phyloP scores from a whole-genome alignment of 2,329 filamentous ascomycete genomes.

The Fusarium sp. region DNA sequence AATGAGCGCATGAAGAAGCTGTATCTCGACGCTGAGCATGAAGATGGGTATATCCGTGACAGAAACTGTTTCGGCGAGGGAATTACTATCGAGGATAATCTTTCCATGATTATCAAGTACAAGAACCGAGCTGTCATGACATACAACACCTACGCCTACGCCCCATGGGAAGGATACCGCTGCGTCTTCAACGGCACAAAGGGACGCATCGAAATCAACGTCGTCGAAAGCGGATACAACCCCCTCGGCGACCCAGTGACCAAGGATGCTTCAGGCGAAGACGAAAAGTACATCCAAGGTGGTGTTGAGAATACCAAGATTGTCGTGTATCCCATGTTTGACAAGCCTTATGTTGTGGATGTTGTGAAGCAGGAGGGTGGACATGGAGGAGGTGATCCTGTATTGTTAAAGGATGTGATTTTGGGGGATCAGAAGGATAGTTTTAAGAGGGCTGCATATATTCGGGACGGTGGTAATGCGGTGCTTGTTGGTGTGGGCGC shows the following conservation, averaged over 20 bases:
- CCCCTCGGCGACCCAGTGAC: conserved; percentile 64
- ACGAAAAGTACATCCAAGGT: conserved; percentile 41
- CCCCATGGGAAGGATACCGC: conserved; percentile 70
- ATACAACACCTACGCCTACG: conserved; percentile 69
- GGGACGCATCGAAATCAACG: conserved; percentile 69
- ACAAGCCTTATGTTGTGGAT: conserved; percentile 66
- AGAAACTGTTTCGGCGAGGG: conserved; percentile 72
- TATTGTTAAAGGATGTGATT: conserved; percentile 64
- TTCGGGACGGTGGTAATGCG: conserved; percentile 68
- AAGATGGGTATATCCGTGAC: conserved; percentile 71
- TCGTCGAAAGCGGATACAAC: conserved; percentile 71
- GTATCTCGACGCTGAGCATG: conserved; percentile 72
- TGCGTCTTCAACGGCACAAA: conserved; percentile 69
- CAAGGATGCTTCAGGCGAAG: conserved; percentile 59
- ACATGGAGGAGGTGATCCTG: conserved; percentile 69
- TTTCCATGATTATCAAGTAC: conserved; percentile 69
- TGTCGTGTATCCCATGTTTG: conserved; percentile 65
- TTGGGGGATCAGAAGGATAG: conserved; percentile 64
- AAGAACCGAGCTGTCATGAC: conserved; percentile 67
- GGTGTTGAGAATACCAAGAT: conserved; percentile 55
- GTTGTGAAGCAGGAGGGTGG: conserved; percentile 64
- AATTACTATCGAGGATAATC: conserved; percentile 73
- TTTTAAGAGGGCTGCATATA: conserved; percentile 65
- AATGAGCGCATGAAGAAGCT: conserved; percentile 66
- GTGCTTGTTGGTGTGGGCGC: conserved; percentile 70